Conservation (phyloP, 352 stramenopile species). For the Phytophthora brassicae region DNA sequence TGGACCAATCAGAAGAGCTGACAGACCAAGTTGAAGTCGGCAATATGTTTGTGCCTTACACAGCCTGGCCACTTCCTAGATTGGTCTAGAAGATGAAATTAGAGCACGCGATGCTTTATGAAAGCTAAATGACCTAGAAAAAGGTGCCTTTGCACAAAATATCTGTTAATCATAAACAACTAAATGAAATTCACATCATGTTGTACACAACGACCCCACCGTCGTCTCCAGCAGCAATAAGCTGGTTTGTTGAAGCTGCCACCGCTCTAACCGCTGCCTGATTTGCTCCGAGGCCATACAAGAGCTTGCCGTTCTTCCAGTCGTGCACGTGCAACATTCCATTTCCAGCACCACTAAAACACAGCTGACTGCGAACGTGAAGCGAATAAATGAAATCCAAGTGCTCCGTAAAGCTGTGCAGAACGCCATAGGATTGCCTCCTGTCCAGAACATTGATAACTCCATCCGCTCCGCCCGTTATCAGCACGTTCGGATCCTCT, state of each 20-base stretch:
- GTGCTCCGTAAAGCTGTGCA: slow-evolving; percentile 73
- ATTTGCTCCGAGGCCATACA: slow-evolving; percentile 87
- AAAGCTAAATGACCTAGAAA: too few species aligned
- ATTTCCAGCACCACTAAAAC: slow-evolving; percentile 82
- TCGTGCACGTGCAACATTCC: slow-evolving; percentile 87
- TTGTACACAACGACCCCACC: slow-evolving; percentile 82
- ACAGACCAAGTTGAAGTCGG: too few species aligned
- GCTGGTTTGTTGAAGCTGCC: slow-evolving; percentile 38
- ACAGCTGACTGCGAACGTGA: slow-evolving; percentile 59
- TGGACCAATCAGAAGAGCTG: too few species aligned
- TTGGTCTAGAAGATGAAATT: too few species aligned
- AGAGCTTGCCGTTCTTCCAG: slow-evolving; percentile 59
- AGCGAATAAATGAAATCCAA: slow-evolving; percentile 90
- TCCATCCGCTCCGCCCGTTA: slow-evolving; percentile 78
- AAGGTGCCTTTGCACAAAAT: too few species aligned
- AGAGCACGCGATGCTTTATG: too few species aligned
- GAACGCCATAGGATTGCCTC: slow-evolving; percentile 43
- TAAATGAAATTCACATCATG: slow-evolving; percentile 49
- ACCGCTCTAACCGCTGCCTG: slow-evolving; percentile 78
- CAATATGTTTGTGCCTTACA: too few species aligned
- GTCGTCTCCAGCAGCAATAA: slow-evolving; percentile 83
- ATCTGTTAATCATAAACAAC: too few species aligned
- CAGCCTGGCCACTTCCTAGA: too few species aligned
- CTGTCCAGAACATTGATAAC: slow-evolving; percentile 80
- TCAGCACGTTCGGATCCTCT: slow-evolving; percentile 50